Evolutionary conservation across 1,284 basidiomycete species (phyloP).

Genomic region (Coriolopsis trogii): DNA sequence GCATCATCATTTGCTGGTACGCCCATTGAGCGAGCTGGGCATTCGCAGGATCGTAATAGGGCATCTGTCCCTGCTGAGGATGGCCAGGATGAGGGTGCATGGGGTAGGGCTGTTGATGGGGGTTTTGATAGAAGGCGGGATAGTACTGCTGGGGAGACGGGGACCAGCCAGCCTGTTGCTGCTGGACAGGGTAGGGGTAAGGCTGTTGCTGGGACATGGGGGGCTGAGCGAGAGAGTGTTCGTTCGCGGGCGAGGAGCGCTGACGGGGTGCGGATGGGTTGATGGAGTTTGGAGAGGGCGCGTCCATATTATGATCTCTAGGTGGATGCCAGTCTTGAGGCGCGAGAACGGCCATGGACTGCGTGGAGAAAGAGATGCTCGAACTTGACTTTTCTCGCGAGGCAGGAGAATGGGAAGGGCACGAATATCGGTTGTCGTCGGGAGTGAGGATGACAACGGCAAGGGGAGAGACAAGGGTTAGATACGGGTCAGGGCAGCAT

Average conservation of each 20-base stretch:
- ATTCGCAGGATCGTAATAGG: constrained; percentile 74
- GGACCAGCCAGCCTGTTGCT: constrained; percentile 59
- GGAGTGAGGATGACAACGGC: constrained; percentile 13
- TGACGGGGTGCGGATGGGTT: constrained; percentile 47
- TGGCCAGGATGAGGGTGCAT: constrained; percentile 49
- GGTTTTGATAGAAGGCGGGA: constrained; percentile 73
- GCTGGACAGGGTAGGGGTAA: constrained; percentile 45
- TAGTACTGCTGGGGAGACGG: constrained; percentile 70
- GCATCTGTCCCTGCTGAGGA: constrained; percentile 47
- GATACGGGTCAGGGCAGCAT: constrained; percentile 26
- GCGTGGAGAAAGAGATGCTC: constrained; percentile 23
- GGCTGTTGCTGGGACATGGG: constrained; percentile 36
- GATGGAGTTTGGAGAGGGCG: constrained; percentile 43
- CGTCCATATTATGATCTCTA: constrained; percentile 65
- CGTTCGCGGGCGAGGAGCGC: constrained; percentile 58
- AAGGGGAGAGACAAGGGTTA: constrained; percentile 25
- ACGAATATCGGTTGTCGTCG: constrained; percentile 5
- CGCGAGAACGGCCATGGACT: constrained; percentile 78
- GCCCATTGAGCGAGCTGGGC: constrained; percentile 83
- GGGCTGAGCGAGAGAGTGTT: constrained; percentile 40
- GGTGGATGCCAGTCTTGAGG: constrained; percentile 71
- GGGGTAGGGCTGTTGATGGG: constrained; percentile 54
- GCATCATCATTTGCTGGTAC: constrained; percentile 87
- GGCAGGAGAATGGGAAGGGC: constrained; percentile 6
- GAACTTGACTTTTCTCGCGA: constrained; percentile 17